A percentile compares a stretch with the other conserved stretches of the same genome.
Evolutionary conservation across 225 moss, liverwort and hornwort species (phyloP).

Genomic region (Marchantia polymorpha): DNA sequence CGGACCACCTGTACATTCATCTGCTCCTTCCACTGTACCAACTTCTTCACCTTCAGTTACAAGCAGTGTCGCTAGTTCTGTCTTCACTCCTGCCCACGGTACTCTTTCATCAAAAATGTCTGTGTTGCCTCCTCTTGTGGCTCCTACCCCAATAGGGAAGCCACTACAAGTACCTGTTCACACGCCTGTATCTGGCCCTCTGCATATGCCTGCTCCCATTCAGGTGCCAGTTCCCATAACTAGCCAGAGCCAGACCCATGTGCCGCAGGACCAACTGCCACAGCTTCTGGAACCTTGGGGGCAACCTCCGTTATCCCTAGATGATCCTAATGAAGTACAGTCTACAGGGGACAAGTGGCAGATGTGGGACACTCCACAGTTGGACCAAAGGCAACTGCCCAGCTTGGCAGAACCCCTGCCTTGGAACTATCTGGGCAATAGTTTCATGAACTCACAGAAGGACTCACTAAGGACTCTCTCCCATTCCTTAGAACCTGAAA

Average conservation of each 20-base stretch:
- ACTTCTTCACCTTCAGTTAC: slow-evolving; percentile 28
- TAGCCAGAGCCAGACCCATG: slow-evolving; percentile 45
- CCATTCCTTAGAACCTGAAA: slow-evolving; percentile 48
- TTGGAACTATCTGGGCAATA: slow-evolving; percentile 52
- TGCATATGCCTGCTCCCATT: slow-evolving; percentile 54
- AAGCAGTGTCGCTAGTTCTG: slow-evolving; percentile 15
- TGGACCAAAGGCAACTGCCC: slow-evolving; percentile 63
- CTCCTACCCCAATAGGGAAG: slow-evolving; percentile 38
- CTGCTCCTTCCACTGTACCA: slow-evolving; percentile 37
- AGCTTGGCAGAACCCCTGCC: slow-evolving; percentile 49
- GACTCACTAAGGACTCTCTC: slow-evolving; percentile 36
- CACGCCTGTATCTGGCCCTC: slow-evolving; percentile 44
- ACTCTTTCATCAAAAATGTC: slow-evolving; percentile 2
- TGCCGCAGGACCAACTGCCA: slow-evolving; percentile 66
- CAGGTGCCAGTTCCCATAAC: slow-evolving; percentile 47
- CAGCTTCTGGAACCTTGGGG: slow-evolving; percentile 65
- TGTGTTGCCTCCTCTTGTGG: slow-evolving; percentile 21
- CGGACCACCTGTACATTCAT: slow-evolving; percentile 42
- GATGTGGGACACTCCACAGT: slow-evolving; percentile 79
- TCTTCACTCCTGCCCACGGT: slow-evolving; percentile 24
- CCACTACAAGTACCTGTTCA: slow-evolving; percentile 40
- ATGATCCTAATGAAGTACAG: slow-evolving; percentile 36
- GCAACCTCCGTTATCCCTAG: slow-evolving; percentile 37
- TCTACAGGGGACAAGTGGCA: slow-evolving; percentile 66
- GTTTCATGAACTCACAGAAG: slow-evolving; percentile 35